Conservation (phyloP, 139 green algal genomes). For the Trebouxia sp. region DNA sequence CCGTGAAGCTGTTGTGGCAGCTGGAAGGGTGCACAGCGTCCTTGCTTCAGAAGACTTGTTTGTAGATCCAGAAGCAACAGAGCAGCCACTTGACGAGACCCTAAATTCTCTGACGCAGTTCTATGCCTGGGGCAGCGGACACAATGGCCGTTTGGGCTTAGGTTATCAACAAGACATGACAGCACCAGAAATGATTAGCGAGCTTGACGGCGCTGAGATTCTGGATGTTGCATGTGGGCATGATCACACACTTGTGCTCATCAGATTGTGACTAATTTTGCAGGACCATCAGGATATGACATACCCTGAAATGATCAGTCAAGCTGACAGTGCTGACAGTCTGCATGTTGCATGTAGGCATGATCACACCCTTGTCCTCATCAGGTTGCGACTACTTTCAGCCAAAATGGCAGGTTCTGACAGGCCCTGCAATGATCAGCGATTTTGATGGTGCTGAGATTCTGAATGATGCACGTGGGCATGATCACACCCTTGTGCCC, state of each 20-base stretch:
- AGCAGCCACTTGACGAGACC: not conserved
- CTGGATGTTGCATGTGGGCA: constrained; percentile 43
- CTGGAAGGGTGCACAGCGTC: constrained; percentile 42
- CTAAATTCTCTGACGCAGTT: constrained; percentile 22
- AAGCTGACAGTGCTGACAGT: too few species aligned
- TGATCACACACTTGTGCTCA: constrained; percentile 46
- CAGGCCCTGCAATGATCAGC: constrained; percentile 39
- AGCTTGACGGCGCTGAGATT: constrained; percentile 43
- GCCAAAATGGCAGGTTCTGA: constrained; percentile 28
- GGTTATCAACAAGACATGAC: constrained; percentile 29
- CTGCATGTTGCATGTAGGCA: too few species aligned
- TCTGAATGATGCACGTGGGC: constrained; percentile 37
- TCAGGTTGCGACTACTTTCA: too few species aligned
- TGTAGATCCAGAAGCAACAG: not conserved
- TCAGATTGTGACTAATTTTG: not conserved
- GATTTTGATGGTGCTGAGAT: constrained; percentile 44
- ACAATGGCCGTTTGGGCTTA: constrained; percentile 39
- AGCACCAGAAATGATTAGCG: constrained; percentile 41
- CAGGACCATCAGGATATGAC: not conserved
- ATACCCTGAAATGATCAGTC: not conserved
- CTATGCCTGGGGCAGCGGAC: constrained; percentile 36
- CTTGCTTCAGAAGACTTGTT: constrained; percentile 39
- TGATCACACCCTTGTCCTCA: too few species aligned
- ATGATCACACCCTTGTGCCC: constrained; percentile 49
- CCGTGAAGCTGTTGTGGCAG: constrained; percentile 33